Evolutionary conservation across 2,329 filamentous ascomycete species (phyloP), one percentile per base, ranked within the genome.

Genomic region (Hirsutella minnesotensis): DNA sequence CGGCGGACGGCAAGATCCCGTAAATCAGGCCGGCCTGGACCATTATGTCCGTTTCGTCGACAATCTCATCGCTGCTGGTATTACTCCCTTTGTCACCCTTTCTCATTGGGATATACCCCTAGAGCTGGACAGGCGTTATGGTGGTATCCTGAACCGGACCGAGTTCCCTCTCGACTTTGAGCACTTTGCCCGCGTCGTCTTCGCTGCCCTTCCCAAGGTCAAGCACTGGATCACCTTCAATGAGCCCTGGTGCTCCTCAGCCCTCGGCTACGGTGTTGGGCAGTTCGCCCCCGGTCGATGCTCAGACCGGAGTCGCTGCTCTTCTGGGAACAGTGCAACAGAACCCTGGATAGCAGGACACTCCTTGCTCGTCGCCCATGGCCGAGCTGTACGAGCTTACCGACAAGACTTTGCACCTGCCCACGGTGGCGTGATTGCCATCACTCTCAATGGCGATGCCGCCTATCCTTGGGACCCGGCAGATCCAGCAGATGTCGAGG

Each of bases 1-100:
- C 0, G 78, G 79, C 10, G 77, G 78, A 10, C 68, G 78, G 33
- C 64, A 78, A 38, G 78, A 82, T 49, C 71, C 77, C 1, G 51
- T 82, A 51, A 83, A 81, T 54, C 67, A 79, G 51, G 68, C 72
- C 39, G 79, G 78, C 1, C 53, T 83, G 10, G 63, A 69, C 22
- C 75, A 77, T 54, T 83, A 83, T 56, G 62, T 72, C 51, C 66
- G 70, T 33, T 66, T 83, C 29, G 72, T 81, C 20, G 73, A 82
- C 47, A 71, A 74, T 41, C 65, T 82, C 13, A 53, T 70, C 16
- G 68, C 62, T 3, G 68, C 72, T 10, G 75, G 70, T 19, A 80
- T 83, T 47, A 68, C 67, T 27, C 78, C 79, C 0, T 69, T 79
- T 56, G 64, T 80, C 33, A 83, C 79, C 0, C 63, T 83, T 1